Evolutionary conservation across 1,284 basidiomycete genomes (phyloP).

Genomic region (Dichomitus squalens): DNA sequence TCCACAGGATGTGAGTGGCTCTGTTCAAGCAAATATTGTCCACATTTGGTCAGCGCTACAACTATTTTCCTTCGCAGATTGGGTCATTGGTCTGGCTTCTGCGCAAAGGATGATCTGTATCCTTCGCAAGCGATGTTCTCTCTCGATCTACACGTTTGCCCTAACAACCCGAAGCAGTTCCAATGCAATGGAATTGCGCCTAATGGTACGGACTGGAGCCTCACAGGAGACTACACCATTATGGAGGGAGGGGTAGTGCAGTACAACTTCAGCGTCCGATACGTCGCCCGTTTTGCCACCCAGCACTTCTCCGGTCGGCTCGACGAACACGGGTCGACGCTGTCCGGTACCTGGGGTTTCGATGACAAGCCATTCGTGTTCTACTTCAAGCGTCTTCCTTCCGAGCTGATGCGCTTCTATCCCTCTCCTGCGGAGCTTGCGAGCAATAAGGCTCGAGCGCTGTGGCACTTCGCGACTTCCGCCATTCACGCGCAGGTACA

Average conservation of each 20-base stretch:
- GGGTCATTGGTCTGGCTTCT: slow-evolving; percentile 2
- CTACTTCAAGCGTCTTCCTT: slow-evolving; percentile 15
- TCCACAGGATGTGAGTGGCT: not conserved
- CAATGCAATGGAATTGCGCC: not conserved
- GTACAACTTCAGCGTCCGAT: not conserved
- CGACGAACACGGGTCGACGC: not conserved
- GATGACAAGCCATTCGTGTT: not conserved
- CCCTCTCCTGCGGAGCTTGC: slow-evolving; percentile 22
- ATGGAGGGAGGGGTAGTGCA: not conserved
- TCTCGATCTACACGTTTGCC: not conserved
- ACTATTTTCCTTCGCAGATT: not conserved
- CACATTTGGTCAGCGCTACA: not conserved
- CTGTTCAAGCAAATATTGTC: too few species aligned
- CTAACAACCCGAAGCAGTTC: not conserved
- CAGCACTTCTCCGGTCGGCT: not conserved
- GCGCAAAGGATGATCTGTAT: not conserved
- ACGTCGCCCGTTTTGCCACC: not conserved
- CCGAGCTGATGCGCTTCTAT: slow-evolving; percentile 23
- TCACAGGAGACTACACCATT: not conserved
- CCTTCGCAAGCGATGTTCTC: not conserved
- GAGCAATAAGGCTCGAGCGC: slow-evolving; percentile 18
- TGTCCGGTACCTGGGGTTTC: not conserved
- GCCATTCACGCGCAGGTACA: slow-evolving; percentile 16
- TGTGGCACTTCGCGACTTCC: slow-evolving; percentile 30
- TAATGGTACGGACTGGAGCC: not conserved